Base-by-base conservation (phyloP, 176 grass and related monocot genomes). In the Carex pumila region DNA sequence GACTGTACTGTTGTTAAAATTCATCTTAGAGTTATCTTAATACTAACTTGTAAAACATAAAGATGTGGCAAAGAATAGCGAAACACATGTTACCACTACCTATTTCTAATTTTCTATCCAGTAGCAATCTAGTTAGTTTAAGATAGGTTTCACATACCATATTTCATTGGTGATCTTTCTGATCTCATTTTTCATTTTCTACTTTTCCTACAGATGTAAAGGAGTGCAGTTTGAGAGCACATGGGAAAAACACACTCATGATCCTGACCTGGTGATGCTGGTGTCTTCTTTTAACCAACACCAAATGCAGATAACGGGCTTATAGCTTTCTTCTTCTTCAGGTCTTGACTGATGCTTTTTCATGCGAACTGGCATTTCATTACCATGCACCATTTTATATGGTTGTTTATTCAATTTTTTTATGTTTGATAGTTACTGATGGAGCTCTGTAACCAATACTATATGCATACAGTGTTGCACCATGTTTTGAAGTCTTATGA, bases 161-260 rank as follows among this genome's bases (percentile, higher is more conserved):
- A 30, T 54, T 74, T 76, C 25, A 8, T 21, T 56, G 45, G 30
- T 54, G 47, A 1, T 72, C 12, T 76, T 55, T 55, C 72, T 76
- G 49, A 32, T 76, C 3, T 55, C 22, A 3, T 1, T 31, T 12
- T 12, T 39, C 37, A 29, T 61, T 36, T 59, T 43, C 17, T 5
- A 14, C 11, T 76, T 64, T 21, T 68, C n/a, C 30, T 84, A 76
- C 65, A 99, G 93, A 65, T 98, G 92, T 85, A 91, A 94, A 69
- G 92, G 88, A 7, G 65, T 79, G n/a, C 89, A 93, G 36, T 95
- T 98, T 85, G 79, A 95, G 84, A 86, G 84, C 75, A 82, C 86
- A 39, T 99, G 96, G 96, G 89, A 90, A 72, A 95, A 93, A 76
- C 96, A 95, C 81, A 90, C 90, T 85, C 68, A 65, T 86, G 96